phyloP scores from a whole-genome alignment of 305 asterid species.

The Fraxinus albicans region DNA sequence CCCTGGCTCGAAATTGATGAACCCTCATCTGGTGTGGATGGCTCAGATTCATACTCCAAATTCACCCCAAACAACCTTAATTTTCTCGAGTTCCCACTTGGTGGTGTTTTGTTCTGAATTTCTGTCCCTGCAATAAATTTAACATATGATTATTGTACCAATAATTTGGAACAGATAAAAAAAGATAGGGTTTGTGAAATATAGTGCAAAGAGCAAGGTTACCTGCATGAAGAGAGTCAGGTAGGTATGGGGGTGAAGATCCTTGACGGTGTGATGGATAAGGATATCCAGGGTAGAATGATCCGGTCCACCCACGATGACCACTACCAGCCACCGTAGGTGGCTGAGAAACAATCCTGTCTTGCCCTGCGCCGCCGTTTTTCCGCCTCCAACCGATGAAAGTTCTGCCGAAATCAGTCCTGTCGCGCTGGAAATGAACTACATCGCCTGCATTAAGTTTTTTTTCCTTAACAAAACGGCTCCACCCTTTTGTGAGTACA shows the following conservation, averaged over 20 bases:
- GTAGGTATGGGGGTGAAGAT: conserved; percentile 39
- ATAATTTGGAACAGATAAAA: neutral
- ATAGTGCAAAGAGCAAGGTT: neutral
- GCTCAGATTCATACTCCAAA: conserved; percentile 33
- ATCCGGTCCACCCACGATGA: conserved; percentile 35
- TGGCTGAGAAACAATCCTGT: neutral
- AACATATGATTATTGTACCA: neutral
- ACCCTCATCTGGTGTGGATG: conserved; percentile 30
- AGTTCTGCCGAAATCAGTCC: conserved; percentile 29
- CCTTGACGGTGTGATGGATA: conserved; percentile 31
- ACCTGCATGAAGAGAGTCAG: conserved; percentile 52
- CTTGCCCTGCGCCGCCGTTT: neutral
- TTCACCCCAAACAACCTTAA: conserved; percentile 52
- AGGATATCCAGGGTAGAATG: conserved; percentile 34
- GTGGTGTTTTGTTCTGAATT: conserved; percentile 17
- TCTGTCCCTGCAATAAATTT: neutral
- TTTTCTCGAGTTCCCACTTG: conserved; percentile 31
- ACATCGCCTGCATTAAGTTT: conserved; percentile 47
- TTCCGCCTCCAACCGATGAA: conserved; percentile 50
- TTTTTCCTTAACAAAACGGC: conserved; percentile 54
- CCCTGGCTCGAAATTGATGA: conserved; percentile 29
- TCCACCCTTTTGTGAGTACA: conserved; percentile 56
- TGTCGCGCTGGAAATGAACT: conserved; percentile 41
- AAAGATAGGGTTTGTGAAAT: neutral
- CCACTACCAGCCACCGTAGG: conserved; percentile 8